phyloP scores from a whole-genome alignment of 2,329 filamentous ascomycete species.

The Colletotrichum sp. region DNA sequence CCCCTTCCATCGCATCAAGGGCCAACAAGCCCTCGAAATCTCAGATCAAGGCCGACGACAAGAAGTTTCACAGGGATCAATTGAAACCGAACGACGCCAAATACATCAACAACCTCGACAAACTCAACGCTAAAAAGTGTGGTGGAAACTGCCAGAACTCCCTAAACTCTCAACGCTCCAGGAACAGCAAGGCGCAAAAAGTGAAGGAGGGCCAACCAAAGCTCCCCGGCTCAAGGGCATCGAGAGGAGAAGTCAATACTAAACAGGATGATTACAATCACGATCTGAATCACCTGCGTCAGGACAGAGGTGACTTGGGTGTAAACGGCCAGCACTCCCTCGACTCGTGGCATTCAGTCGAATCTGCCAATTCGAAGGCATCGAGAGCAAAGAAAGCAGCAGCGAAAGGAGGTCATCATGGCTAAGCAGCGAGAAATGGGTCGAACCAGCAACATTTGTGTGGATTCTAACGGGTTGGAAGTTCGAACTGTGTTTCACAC shows the following conservation, averaged over 20 bases:
- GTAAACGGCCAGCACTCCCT: not conserved
- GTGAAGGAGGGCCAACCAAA: not conserved
- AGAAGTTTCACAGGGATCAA: not conserved
- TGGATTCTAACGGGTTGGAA: not conserved
- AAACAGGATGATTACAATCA: not conserved
- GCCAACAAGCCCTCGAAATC: not conserved
- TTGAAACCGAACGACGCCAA: not conserved
- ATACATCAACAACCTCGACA: not conserved
- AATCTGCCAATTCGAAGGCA: not conserved
- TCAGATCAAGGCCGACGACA: not conserved
- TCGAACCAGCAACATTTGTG: not conserved
- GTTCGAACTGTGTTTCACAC: not conserved
- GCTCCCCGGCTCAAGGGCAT: not conserved
- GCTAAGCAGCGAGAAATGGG: not conserved
- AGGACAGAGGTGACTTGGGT: not conserved
- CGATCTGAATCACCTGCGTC: not conserved
- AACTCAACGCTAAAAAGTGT: not conserved
- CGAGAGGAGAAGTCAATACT: not conserved
- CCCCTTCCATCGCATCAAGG: not conserved
- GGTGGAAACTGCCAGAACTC: not conserved
- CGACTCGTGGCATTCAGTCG: not conserved
- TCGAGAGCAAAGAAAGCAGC: not conserved
- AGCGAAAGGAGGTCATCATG: not conserved
- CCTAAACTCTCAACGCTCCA: not conserved
- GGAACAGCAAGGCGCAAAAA: not conserved